Percentiles rank a stretch among this genome's conserved stretches.
phyloP scores from a whole-genome alignment of 1,139 yeast species.

The Candida pseudoviswanathii region DNA sequence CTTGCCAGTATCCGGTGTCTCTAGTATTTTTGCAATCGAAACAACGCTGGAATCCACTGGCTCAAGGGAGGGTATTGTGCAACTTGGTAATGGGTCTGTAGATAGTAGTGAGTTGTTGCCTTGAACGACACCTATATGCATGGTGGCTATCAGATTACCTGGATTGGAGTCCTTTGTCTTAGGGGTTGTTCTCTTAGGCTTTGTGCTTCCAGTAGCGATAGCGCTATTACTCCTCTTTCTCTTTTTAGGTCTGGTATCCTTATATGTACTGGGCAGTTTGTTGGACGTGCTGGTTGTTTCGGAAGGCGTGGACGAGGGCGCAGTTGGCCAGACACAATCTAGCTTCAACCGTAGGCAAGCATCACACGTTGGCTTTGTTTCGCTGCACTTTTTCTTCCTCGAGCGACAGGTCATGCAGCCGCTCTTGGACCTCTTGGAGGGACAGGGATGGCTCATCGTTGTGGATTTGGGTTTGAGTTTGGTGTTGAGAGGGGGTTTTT shows the following conservation, averaged over 20 bases:
- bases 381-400: constrained; percentile 30
- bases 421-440: constrained; percentile 7
- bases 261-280: not conserved
- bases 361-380: constrained; percentile 26
- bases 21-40: not conserved
- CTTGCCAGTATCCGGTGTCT: not conserved
- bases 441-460: not conserved
- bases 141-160: not conserved
- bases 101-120: not conserved
- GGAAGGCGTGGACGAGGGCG: not conserved
- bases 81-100: not conserved
- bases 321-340: constrained; percentile 10
- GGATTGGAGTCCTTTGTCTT: not conserved
- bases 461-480: too few relatives aligned
- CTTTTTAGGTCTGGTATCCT: not conserved
- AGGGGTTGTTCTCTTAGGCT: not conserved
- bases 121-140: not conserved
- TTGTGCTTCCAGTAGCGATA: not conserved
- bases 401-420: constrained; percentile 24
- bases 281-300: not conserved
- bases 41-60: not conserved
- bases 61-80: not conserved
- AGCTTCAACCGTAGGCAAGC: constrained; percentile 19
- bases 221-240: not conserved
- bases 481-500: too few relatives aligned